These are phyloP conservation scores for Saccharomyces hybrid DNA, from an alignment of 1,139 yeast species.

Conservation along the genomic window DNA sequence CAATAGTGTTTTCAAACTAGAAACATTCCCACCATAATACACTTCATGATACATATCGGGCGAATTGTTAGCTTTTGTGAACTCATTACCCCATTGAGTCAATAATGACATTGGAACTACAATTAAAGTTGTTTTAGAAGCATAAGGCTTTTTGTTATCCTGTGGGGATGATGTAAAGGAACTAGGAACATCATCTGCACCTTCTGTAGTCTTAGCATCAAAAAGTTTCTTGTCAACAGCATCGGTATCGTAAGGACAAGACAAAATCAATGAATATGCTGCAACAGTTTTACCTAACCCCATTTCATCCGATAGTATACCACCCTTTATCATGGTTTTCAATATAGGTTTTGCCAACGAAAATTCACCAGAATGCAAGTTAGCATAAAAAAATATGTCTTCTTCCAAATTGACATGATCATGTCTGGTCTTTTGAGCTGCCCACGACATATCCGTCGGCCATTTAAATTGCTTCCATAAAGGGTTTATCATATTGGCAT, in stretches of 20 bases:
- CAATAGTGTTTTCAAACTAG: conserved; percentile 36
- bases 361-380: conserved; percentile 75
- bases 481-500: conserved; percentile 63
- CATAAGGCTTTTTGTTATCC: conserved; percentile 38
- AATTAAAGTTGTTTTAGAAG: conserved; percentile 64
- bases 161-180: neutral
- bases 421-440: conserved; percentile 19
- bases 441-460: conserved; percentile 49
- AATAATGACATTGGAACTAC: conserved; percentile 88
- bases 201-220: conserved; percentile 4
- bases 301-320: conserved; percentile 96
- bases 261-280: conserved; percentile 61
- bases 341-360: conserved; percentile 59
- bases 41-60: conserved; percentile 41
- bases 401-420: conserved; percentile 9
- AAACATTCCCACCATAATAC: conserved; percentile 65
- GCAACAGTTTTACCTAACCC: conserved; percentile 92
- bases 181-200: neutral
- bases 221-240: conserved; percentile 11
- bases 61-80: conserved; percentile 48
- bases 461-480: conserved; percentile 75
- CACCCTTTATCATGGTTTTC: conserved; percentile 59
- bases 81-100: conserved; percentile 87
- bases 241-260: conserved; percentile 45
- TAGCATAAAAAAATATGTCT: conserved; percentile 55